Evolutionary conservation across 2,329 filamentous ascomycete genomes (phyloP), one percentile per base, ranked within the genome.

Genomic region (Aspergillus fischeri): DNA sequence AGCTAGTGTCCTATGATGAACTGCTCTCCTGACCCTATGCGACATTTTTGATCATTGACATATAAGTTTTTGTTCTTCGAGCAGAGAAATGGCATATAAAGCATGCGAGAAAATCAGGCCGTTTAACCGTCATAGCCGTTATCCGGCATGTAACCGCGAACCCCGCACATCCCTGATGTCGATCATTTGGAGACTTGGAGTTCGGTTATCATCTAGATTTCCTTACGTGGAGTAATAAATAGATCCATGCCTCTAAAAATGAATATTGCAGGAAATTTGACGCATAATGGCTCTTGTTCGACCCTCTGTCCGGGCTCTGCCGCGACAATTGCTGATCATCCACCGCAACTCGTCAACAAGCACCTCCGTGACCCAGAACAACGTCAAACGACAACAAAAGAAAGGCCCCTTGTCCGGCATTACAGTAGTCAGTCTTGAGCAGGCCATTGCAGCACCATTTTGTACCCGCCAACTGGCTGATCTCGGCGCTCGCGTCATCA

Each of bases 391-490:
- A 6, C 21, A 24, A 5, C 5, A 25, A 20, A 24, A 47, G 4
- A 51, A 53, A n/a, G 57, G 53, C 4, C 74, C 75, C 2, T 69
- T 78, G 3, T 70, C 76, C 24, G 80, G 79, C 10, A 72, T 82
- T 51, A 81, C 78, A 0, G 79, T 83, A 7, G 76, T 83, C 24
- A 80, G 79, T 44, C 70, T 83, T 0, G 81, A 83, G 56, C 81
- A 83, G 64, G 81, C 81, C 49, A 80, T 83, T 60, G 79, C 81
- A 0, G 81, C 80, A 0, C 81, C 81, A 1, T 82, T 82, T 57
- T 83, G 80, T 59, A 83, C 81, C 0, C 73, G 81, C 0, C 81
- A 83, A 52, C 73, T 83, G 4, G 80, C 81, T 20, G 81, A 83
- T 58, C 71, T 80, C 8, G 81, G 81, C 11, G 81, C 81, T 2